These are phyloP conservation scores for Aegilops bicornis DNA, from an alignment of 176 grass and related monocot genomes.

Conservation along the genomic window DNA sequence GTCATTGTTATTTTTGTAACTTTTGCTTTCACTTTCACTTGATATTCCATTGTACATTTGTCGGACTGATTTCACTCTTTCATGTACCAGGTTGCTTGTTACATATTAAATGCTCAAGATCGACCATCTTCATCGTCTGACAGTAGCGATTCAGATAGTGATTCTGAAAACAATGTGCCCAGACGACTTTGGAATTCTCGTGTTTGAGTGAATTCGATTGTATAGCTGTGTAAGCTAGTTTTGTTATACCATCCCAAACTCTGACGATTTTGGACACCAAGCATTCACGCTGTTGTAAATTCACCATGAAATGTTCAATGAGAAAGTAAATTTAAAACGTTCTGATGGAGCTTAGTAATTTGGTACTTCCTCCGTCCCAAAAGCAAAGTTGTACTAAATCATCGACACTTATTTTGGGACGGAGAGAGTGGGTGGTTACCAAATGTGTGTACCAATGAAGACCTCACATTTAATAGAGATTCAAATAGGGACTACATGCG, in stretches of 20 bases:
- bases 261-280: too few relatives aligned
- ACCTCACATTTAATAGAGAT: too few relatives aligned
- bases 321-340: too few relatives aligned
- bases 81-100: conserved; percentile 49
- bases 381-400: too few relatives aligned
- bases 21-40: not conserved
- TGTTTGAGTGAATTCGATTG: not conserved
- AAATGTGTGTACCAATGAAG: too few relatives aligned
- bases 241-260: too few relatives aligned
- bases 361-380: too few relatives aligned
- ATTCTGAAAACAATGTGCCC: conserved; percentile 25
- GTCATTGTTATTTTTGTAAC: not conserved
- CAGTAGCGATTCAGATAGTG: conserved; percentile 21
- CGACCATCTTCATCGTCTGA: conserved; percentile 35
- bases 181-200: conserved; percentile 32
- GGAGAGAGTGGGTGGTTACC: too few relatives aligned
- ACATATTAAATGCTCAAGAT: conserved; percentile 35
- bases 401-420: too few relatives aligned
- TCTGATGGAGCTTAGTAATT: not conserved
- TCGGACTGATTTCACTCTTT: not conserved
- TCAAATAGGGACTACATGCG: too few relatives aligned
- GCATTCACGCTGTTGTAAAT: too few relatives aligned
- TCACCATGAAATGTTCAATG: too few relatives aligned
- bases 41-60: not conserved
- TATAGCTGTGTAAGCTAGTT: not conserved